Percentiles rank a stretch among this genome's conserved stretches.
Conservation (phyloP, 805 yeast species). For the Candida xiaguanensis region DNA sequence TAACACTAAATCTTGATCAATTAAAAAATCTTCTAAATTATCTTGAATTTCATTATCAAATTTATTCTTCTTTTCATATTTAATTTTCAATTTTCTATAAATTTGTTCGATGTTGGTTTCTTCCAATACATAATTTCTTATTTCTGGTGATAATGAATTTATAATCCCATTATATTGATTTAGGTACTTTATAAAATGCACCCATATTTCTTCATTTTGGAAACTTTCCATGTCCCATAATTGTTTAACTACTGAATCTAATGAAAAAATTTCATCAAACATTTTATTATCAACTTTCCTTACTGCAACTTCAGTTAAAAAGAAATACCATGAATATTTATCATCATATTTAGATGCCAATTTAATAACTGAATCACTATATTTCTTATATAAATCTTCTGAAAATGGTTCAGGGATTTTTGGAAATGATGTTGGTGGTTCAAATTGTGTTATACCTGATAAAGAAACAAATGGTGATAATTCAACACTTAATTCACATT, state of each 20-base stretch:
- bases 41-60: constrained; percentile 16
- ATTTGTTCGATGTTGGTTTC: constrained; percentile 30
- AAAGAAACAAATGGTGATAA: constrained; percentile 29
- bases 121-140: constrained; percentile 28
- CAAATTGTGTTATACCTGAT: constrained; percentile 28
- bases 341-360: constrained; percentile 24
- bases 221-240: constrained; percentile 26
- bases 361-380: constrained; percentile 21
- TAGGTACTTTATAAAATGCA: constrained; percentile 25
- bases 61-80: constrained; percentile 15
- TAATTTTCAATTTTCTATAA: constrained; percentile 22
- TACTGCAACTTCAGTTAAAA: constrained; percentile 37
- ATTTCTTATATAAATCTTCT: constrained; percentile 12
- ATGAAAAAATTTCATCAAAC: constrained; percentile 29
- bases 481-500: constrained; percentile 33
- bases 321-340: constrained; percentile 35
- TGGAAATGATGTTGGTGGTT: constrained; percentile 32
- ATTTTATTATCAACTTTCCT: constrained; percentile 36
- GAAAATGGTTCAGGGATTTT: constrained; percentile 23
- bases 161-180: constrained; percentile 37
- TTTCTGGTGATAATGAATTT: constrained; percentile 31
- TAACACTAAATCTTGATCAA: constrained; percentile 30
- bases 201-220: constrained; percentile 20
- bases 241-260: constrained; percentile 9
- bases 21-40: constrained; percentile 29